A percentile compares a stretch with the other conserved stretches of the same genome.
Conservation (phyloP, 2,329 filamentous ascomycete species). For the Exophiala oligosperma region DNA sequence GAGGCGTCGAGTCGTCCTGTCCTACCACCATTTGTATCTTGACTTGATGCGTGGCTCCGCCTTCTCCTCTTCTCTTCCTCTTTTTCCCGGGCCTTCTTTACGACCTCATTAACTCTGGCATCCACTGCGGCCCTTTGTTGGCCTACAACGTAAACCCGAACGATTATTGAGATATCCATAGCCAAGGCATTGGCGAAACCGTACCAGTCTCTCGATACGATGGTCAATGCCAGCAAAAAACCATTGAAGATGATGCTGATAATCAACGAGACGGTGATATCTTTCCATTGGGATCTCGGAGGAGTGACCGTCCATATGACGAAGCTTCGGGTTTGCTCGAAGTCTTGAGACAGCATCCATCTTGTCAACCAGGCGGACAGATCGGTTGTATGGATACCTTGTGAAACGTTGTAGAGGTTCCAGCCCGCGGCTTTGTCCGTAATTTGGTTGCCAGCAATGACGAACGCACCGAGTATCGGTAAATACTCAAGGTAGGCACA, state of each 20-base stretch:
- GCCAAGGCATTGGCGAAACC: slow-evolving; percentile 23
- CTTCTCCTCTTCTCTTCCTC: neutral
- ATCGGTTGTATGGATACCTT: slow-evolving; percentile 27
- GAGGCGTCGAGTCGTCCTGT: neutral
- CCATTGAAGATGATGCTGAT: slow-evolving; percentile 19
- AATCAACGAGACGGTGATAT: slow-evolving; percentile 6
- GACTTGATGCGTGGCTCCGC: neutral
- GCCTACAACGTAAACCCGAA: slow-evolving; percentile 19
- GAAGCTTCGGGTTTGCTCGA: slow-evolving; percentile 17
- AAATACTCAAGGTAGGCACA: slow-evolving; percentile 27
- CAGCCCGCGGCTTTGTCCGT: slow-evolving; percentile 23
- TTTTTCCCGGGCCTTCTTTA: neutral
- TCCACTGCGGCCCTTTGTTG: slow-evolving; percentile 18
- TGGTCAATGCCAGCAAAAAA: slow-evolving; percentile 17
- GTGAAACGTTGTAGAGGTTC: slow-evolving; percentile 30
- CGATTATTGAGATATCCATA: slow-evolving; percentile 22
- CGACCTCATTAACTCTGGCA: slow-evolving; percentile 9
- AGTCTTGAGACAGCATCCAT: slow-evolving; percentile 24
- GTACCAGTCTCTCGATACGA: slow-evolving; percentile 23
- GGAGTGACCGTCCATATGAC: slow-evolving; percentile 17
- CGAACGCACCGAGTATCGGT: slow-evolving; percentile 28
- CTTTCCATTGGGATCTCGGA: slow-evolving; percentile 6
- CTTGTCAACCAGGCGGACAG: slow-evolving; percentile 23
- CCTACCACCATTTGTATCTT: neutral
- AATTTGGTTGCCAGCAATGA: slow-evolving; percentile 28